These are phyloP conservation scores for Pseudogymnoascus sp. DNA, from an alignment of 2,329 filamentous ascomycete genomes.

Conservation along the genomic window DNA sequence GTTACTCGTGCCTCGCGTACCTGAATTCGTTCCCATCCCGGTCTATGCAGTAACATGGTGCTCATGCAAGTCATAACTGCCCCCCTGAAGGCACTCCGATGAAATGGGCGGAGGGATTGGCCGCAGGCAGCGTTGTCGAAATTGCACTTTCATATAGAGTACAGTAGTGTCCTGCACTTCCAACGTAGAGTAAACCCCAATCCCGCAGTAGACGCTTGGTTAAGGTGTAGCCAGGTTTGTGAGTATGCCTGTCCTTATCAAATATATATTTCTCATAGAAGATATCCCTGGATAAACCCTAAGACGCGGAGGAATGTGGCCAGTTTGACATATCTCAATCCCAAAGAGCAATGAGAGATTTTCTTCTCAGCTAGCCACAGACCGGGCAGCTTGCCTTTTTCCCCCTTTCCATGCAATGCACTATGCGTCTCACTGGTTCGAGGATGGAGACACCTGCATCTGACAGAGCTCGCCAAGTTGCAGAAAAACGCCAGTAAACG, in stretches of 20 bases:
- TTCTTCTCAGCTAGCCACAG: background rate
- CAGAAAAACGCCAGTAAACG: background rate
- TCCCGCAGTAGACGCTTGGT: background rate
- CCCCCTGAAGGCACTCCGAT: background rate
- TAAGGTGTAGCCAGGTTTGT: background rate
- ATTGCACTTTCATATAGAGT: constrained; percentile 1
- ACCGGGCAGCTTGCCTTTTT: background rate
- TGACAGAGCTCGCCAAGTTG: background rate
- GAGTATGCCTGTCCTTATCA: background rate
- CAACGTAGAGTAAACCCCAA: background rate
- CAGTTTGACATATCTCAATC: background rate
- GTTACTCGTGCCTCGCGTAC: background rate
- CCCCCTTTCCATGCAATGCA: background rate
- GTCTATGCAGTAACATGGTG: background rate
- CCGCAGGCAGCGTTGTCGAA: background rate
- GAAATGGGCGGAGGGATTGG: background rate
- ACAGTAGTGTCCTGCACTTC: constrained; percentile 1
- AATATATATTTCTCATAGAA: constrained; percentile 5
- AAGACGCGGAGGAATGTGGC: background rate
- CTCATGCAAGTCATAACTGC: constrained; percentile 1
- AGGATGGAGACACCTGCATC: background rate
- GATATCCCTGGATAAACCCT: background rate
- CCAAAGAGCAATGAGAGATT: background rate
- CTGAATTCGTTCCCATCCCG: background rate
- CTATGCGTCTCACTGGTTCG: background rate